These are phyloP conservation scores for Rhododendron henanense DNA, from an alignment of 148 eudicot genomes.

Conservation along the genomic window DNA sequence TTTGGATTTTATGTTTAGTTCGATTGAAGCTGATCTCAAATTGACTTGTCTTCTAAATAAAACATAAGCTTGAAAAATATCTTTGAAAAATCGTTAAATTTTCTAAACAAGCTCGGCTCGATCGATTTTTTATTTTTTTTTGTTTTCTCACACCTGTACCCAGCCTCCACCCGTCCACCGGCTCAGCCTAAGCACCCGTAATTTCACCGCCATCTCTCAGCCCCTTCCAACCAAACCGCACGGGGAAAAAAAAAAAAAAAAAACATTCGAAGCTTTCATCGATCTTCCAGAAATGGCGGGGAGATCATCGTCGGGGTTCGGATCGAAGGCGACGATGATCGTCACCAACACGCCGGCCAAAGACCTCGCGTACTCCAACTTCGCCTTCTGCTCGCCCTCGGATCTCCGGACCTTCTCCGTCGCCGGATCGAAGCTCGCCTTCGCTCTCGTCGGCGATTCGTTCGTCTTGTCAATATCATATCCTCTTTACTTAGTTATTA, in stretches of 20 bases:
- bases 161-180: neutral
- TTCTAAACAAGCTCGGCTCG: neutral
- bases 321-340: conserved; percentile 36
- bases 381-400: conserved; percentile 46
- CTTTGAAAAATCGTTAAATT: too few species aligned
- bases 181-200: neutral
- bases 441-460: conserved; percentile 38
- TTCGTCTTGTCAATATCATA: conserved; percentile 67
- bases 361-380: conserved; percentile 60
- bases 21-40: too few species aligned
- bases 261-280: neutral
- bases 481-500: conserved; percentile 33
- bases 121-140: too few species aligned
- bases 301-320: conserved; percentile 28
- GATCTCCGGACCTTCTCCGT: conserved; percentile 47
- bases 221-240: neutral
- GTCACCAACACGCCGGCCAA: conserved; percentile 68
- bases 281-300: conserved; percentile 28
- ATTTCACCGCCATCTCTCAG: neutral
- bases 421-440: conserved; percentile 48
- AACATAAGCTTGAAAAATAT: too few species aligned
- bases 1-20: too few species aligned
- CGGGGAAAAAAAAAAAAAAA: neutral
- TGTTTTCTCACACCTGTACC: too few species aligned
- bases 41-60: too few species aligned